These are phyloP conservation scores for Cetraspora pellucida DNA, from an alignment of 192 early-diverging fungal genomes.

Conservation along the genomic window DNA sequence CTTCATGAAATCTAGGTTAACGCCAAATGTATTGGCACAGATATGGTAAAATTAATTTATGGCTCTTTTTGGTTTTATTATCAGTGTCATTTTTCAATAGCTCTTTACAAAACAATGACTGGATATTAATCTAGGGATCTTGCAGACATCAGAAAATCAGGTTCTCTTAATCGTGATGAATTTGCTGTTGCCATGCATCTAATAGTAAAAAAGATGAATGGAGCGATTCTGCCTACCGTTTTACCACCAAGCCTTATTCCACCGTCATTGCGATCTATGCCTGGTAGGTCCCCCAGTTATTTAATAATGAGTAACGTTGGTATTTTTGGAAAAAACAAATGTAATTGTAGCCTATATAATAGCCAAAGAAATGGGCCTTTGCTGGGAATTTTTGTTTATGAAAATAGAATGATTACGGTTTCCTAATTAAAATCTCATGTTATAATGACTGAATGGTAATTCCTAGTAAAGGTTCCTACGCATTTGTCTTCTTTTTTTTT, in stretches of 20 bases:
- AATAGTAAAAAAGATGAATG: slow-evolving; percentile 63
- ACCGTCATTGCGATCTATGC: slow-evolving; percentile 49
- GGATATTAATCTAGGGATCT: slow-evolving; percentile 56
- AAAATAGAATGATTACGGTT: too few relatives aligned
- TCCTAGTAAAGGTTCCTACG: too few relatives aligned
- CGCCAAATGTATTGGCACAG: slow-evolving; percentile 65
- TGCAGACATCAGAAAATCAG: slow-evolving; percentile 63
- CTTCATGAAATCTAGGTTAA: slow-evolving; percentile 79
- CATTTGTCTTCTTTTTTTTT: too few relatives aligned
- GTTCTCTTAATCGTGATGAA: slow-evolving; percentile 66
- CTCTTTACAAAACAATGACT: slow-evolving; percentile 44
- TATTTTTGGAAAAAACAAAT: too few relatives aligned
- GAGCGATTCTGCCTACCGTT: slow-evolving; percentile 53
- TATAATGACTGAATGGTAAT: too few relatives aligned
- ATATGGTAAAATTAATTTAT: slow-evolving; percentile 61
- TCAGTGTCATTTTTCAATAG: background rate
- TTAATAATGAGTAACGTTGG: too few relatives aligned
- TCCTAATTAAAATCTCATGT: too few relatives aligned
- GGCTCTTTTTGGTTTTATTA: background rate
- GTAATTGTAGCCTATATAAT: too few relatives aligned
- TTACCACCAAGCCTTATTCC: slow-evolving; percentile 63
- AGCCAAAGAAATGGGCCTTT: too few relatives aligned
- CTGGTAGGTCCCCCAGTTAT: too few relatives aligned
- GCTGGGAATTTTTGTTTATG: too few relatives aligned
- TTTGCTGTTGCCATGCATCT: slow-evolving; percentile 84